These are phyloP conservation scores for Turritis glabra DNA, from an alignment of 345 rosid species.

Conservation along the genomic window DNA sequence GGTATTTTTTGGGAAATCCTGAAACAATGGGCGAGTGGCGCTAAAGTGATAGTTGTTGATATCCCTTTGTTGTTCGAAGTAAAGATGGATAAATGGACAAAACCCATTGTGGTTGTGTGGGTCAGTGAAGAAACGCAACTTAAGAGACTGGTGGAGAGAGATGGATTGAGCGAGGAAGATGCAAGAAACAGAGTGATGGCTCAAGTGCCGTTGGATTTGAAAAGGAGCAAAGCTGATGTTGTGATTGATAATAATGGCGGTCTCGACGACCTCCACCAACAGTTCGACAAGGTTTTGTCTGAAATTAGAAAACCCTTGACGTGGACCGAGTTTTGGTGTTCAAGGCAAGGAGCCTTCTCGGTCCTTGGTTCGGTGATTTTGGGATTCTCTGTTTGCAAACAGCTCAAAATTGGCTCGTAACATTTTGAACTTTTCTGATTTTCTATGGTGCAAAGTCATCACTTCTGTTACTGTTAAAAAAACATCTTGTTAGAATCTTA, in stretches of 20 bases:
- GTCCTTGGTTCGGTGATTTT: slow-evolving; percentile 47
- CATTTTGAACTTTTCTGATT: not conserved
- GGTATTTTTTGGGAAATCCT: slow-evolving; percentile 67
- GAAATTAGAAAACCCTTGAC: slow-evolving; percentile 69
- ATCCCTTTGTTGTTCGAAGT: slow-evolving; percentile 83
- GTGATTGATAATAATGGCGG: slow-evolving; percentile 79
- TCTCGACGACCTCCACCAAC: slow-evolving; percentile 62
- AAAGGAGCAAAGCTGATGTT: slow-evolving; percentile 69
- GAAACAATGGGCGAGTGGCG: slow-evolving; percentile 74
- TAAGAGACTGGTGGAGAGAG: slow-evolving; percentile 72
- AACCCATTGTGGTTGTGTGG: slow-evolving; percentile 64
- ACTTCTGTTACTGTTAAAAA: slow-evolving; percentile 12
- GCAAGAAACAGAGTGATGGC: slow-evolving; percentile 78
- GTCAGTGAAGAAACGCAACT: slow-evolving; percentile 77
- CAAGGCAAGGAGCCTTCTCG: slow-evolving; percentile 72
- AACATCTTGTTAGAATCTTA: not conserved
- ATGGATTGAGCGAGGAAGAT: slow-evolving; percentile 58
- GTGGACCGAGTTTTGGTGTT: slow-evolving; percentile 80
- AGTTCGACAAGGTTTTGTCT: slow-evolving; percentile 51
- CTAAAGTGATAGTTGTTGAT: slow-evolving; percentile 72
- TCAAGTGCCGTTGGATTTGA: slow-evolving; percentile 77
- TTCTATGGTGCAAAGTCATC: not conserved
- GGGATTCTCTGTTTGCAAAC: slow-evolving; percentile 54
- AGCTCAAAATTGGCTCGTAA: slow-evolving; percentile 27
- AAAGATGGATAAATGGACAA: slow-evolving; percentile 85